Evolutionary conservation across 2,329 filamentous ascomycete species (phyloP).

Genomic region (Pseudophaeomoniella oleicola): DNA sequence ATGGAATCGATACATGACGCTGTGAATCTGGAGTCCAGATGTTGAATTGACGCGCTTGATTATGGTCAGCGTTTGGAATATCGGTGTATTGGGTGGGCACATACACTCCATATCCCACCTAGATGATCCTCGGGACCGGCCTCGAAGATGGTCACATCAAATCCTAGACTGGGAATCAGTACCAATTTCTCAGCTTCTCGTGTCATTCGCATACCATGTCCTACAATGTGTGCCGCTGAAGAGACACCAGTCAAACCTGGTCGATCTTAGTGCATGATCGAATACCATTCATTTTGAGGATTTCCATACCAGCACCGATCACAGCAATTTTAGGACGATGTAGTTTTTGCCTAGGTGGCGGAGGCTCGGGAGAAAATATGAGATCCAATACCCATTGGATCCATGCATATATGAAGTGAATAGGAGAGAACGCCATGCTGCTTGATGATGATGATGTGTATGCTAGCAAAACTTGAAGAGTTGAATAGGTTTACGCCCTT

Average conservation of each 20-base stretch:
- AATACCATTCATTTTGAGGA: too few species aligned
- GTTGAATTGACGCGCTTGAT: slow-evolving; percentile 62
- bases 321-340: slow-evolving; percentile 52
- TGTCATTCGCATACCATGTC: too few species aligned
- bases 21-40: slow-evolving; percentile 70
- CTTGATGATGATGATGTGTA: too few species aligned
- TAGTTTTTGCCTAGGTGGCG: slow-evolving; percentile 42
- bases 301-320: slow-evolving; percentile 58
- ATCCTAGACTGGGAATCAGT: too few species aligned
- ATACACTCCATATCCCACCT: slow-evolving; percentile 68
- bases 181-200: too few species aligned
- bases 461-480: too few species aligned
- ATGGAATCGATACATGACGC: slow-evolving; percentile 77
- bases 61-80: slow-evolving; percentile 1
- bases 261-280: too few species aligned
- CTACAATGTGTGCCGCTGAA: slow-evolving; percentile 66
- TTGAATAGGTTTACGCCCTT: too few species aligned
- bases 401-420: slow-evolving; percentile 50
- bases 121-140: slow-evolving; percentile 49
- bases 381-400: slow-evolving; percentile 49
- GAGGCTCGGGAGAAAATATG: slow-evolving; percentile 56
- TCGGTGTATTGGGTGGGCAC: slow-evolving; percentile 11
- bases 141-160: slow-evolving; percentile 70
- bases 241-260: slow-evolving; percentile 63
- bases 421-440: slow-evolving; percentile 14